phyloP scores from a whole-genome alignment of 305 asterid genomes.

The Coffea humblotiana region DNA sequence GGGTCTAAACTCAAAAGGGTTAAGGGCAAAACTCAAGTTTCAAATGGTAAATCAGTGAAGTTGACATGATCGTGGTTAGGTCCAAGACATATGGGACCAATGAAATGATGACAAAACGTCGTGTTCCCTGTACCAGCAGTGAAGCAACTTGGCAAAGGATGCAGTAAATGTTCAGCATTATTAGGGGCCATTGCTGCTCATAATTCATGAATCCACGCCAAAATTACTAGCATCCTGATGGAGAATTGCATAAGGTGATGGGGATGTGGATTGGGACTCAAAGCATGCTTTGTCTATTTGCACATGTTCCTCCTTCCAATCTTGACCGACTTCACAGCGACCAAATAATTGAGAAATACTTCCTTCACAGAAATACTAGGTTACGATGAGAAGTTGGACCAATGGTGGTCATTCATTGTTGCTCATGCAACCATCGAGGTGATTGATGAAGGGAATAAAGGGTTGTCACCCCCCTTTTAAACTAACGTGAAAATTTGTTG shows the following conservation, averaged over 20 bases:
- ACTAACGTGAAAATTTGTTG: no score
- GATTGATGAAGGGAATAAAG: neutral
- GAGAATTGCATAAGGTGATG: neutral
- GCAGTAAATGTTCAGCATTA: neutral
- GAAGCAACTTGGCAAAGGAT: neutral
- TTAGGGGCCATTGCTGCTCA: neutral
- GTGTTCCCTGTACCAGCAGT: neutral
- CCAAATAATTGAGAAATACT: neutral
- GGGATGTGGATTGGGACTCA: neutral
- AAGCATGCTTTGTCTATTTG: slow-evolving; percentile 5
- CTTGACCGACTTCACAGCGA: neutral
- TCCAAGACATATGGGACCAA: neutral
- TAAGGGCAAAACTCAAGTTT: no score
- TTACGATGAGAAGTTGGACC: neutral
- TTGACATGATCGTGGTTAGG: no score
- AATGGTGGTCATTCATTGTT: neutral
- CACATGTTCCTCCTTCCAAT: neutral
- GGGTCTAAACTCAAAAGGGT: no score
- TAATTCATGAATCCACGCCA: neutral
- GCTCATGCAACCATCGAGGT: neutral
- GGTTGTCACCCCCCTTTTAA: no score
- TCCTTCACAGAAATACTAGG: neutral
- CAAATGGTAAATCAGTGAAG: no score
- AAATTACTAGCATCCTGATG: neutral
- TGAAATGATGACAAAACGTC: neutral